phyloP scores from a whole-genome alignment of 805 yeast species.

The Ogataea trehalophila region DNA sequence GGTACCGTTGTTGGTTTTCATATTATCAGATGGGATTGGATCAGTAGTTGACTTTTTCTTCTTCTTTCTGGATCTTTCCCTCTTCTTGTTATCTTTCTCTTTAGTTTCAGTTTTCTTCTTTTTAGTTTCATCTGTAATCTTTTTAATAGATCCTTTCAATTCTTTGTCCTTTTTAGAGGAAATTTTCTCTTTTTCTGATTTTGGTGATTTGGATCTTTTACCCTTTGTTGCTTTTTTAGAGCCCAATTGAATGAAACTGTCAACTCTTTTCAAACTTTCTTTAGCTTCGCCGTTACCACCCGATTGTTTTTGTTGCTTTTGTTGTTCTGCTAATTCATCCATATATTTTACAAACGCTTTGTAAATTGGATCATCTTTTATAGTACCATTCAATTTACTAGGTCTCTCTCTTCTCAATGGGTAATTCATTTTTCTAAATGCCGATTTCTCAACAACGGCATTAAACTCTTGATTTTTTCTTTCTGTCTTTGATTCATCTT shows the following conservation, averaged over 20 bases:
- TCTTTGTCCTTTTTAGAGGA: too few relatives aligned
- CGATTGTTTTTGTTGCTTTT: too few relatives aligned
- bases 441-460: slow-evolving; percentile 34
- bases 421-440: slow-evolving; percentile 29
- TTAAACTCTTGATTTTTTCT: slow-evolving; percentile 20
- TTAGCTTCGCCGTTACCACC: too few relatives aligned
- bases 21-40: too few relatives aligned
- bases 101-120: too few relatives aligned
- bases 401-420: neutral
- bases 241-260: neutral
- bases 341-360: slow-evolving; percentile 7
- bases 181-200: neutral
- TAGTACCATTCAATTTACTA: slow-evolving; percentile 9
- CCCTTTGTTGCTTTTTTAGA: neutral
- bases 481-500: slow-evolving; percentile 16
- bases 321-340: neutral
- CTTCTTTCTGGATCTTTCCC: too few relatives aligned
- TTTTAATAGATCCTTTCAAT: too few relatives aligned
- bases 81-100: too few relatives aligned
- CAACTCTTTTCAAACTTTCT: too few relatives aligned
- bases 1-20: too few relatives aligned
- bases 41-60: too few relatives aligned
- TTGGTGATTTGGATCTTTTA: neutral
- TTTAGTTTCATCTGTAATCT: too few relatives aligned
- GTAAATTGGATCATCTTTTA: slow-evolving; percentile 7